These are phyloP conservation scores for Pseudogymnoascus sp. DNA, from an alignment of 2,329 filamentous ascomycete species.

Conservation along the genomic window DNA sequence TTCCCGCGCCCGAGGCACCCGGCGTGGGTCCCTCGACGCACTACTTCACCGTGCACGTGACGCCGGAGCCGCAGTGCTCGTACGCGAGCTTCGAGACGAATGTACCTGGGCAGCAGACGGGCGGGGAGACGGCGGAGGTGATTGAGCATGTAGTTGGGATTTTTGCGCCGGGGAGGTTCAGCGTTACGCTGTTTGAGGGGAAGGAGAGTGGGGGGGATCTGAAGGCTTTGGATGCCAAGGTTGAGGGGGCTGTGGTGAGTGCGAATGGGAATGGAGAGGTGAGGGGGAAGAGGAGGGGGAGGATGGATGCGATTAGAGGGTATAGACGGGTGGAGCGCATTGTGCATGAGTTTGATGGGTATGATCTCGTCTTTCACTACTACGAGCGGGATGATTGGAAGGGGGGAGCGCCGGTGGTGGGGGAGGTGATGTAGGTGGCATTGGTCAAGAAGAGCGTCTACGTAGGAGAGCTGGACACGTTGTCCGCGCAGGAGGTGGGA, in stretches of 20 bases:
- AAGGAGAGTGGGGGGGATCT: constrained; percentile 41
- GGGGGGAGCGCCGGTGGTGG: constrained; percentile 25
- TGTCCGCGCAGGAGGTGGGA: not conserved
- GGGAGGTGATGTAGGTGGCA: constrained; percentile 22
- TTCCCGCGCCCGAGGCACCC: constrained; percentile 58
- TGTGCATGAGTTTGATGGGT: constrained; percentile 94
- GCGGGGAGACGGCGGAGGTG: constrained; percentile 80
- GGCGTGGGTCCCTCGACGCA: constrained; percentile 48
- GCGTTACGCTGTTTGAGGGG: constrained; percentile 90
- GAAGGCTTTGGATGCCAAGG: constrained; percentile 29
- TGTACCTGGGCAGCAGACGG: constrained; percentile 79
- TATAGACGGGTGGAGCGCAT: constrained; percentile 90
- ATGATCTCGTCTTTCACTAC: constrained; percentile 93
- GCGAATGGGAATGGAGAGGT: constrained; percentile 20
- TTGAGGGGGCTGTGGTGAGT: constrained; percentile 32
- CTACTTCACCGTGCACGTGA: constrained; percentile 98
- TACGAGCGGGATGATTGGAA: constrained; percentile 81
- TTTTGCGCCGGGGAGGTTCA: constrained; percentile 97
- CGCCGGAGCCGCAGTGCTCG: constrained; percentile 91
- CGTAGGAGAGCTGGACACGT: not conserved
- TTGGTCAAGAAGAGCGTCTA: not conserved
- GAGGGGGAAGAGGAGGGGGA: constrained; percentile 34
- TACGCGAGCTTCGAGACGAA: constrained; percentile 99
- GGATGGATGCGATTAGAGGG: constrained; percentile 65
- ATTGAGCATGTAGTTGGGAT: constrained; percentile 91